Conservation (phyloP, 148 eudicot genomes). For the Nepenthes mirabilis region DNA sequence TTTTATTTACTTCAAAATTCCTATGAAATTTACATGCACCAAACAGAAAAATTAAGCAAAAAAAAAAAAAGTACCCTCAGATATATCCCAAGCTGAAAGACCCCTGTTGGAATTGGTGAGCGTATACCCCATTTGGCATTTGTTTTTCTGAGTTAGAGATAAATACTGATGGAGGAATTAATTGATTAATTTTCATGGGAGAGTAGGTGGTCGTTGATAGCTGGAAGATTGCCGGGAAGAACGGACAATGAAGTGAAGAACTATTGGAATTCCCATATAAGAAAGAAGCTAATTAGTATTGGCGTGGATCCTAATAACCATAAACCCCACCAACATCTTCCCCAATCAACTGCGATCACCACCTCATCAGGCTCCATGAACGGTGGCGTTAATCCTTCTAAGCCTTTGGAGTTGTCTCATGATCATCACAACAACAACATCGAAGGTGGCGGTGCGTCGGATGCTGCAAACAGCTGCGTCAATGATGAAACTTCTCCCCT, state of each 20-base stretch:
- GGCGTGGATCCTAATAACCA: constrained; percentile 37
- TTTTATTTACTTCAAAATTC: too few relatives aligned
- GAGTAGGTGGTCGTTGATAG: constrained; percentile 40
- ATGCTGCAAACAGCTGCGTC: neutral
- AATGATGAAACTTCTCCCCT: neutral
- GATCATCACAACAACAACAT: too few relatives aligned
- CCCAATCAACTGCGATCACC: neutral
- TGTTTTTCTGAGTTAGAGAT: too few relatives aligned
- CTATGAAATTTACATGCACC: too few relatives aligned
- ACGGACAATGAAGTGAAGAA: constrained; percentile 43
- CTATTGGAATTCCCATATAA: constrained; percentile 30
- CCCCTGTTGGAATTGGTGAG: too few relatives aligned
- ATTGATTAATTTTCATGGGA: too few relatives aligned
- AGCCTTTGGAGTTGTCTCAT: neutral
- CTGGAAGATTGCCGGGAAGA: constrained; percentile 39
- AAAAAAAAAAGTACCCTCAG: too few relatives aligned
- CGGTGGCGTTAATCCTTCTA: neutral
- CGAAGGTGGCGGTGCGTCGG: neutral
- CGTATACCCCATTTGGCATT: too few relatives aligned
- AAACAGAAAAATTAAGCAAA: too few relatives aligned
- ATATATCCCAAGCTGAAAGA: too few relatives aligned
- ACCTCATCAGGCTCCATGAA: neutral
- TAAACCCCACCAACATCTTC: constrained; percentile 16
- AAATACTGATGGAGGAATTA: too few relatives aligned
- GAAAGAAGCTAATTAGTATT: constrained; percentile 22